phyloP scores from a whole-genome alignment of 176 grass and related monocot genomes.

The Areca catechu region DNA sequence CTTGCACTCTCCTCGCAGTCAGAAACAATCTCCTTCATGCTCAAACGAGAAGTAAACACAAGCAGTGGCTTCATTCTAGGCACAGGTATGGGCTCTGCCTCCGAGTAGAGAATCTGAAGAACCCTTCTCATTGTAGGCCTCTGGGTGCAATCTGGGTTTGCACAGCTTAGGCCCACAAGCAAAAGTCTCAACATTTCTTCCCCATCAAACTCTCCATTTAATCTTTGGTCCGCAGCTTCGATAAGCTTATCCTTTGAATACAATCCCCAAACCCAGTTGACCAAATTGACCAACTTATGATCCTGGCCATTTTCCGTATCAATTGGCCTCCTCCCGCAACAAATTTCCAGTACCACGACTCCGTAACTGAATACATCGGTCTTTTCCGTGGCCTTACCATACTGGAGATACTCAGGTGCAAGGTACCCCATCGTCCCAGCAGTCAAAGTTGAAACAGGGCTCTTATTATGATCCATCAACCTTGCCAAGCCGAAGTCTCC shows the following conservation, averaged over 20 bases:
- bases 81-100: constrained; percentile 51
- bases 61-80: constrained; percentile 78
- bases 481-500: constrained; percentile 79
- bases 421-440: constrained; percentile 95
- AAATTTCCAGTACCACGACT: constrained; percentile 71
- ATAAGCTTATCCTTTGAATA: constrained; percentile 59
- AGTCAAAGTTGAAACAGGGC: constrained; percentile 78
- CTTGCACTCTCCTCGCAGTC: constrained; percentile 37
- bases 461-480: constrained; percentile 80
- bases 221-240: constrained; percentile 52
- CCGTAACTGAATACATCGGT: constrained; percentile 96
- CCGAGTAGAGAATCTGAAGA: constrained; percentile 65
- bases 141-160: constrained; percentile 76
- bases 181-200: constrained; percentile 68
- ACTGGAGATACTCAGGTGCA: constrained; percentile 88
- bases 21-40: constrained; percentile 74
- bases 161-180: constrained; percentile 76
- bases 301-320: constrained; percentile 37
- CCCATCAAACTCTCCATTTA: constrained; percentile 40
- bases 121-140: constrained; percentile 80
- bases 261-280: constrained; percentile 86
- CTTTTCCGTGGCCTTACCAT: constrained; percentile 80
- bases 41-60: constrained; percentile 66
- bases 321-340: constrained; percentile 77
- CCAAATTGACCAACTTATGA: constrained; percentile 54